Evolutionary conservation across 805 yeast genomes (phyloP), one percentile per base, ranked within the genome.

Genomic region (Yamadazyma tumulicola): DNA sequence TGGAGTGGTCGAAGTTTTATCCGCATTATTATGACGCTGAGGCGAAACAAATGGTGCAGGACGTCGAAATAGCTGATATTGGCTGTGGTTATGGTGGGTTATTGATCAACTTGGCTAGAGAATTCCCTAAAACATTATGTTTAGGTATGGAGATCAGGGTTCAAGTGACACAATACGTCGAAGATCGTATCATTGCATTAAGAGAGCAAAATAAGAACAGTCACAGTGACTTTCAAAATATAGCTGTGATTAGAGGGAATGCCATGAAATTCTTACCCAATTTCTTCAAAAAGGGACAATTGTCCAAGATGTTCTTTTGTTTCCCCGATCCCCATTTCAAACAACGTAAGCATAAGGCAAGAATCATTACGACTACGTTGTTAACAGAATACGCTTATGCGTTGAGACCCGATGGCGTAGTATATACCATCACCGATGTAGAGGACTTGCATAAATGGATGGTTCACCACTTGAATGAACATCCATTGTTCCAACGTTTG

Each of bases 311-410:
- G 75, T 93, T 93, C 65, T 93, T 93, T 67, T 93, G 98, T 59
- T 93, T 93, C 74, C 98, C 98, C n/a, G 98, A 93, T 61, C 98
- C 98, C 6, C 98, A 93, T 60, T 93, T 93, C 71, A 93, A 93
- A 58, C 95, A 87, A 61, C 74, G 97, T 54, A 93, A 93, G 57
- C 98, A 93, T 64, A 93, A 93, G 71, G 97, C 97, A 5, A 75
- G 98, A 67, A 93, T 93, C 53, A 77, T 93, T 46, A 89, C 98
- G 35, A 81, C 79, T 46, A 91, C 97, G 2, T 66, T 93, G 42
- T 69, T 88, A 36, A 75, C 91, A 19, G 98, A 93, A 59, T 93
- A 93, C 56, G 97, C 98, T 3, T 93, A 77, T 54, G 93, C 83
- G 5, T 67, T 93, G 48, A 77, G 70, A 48, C 94, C 85, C 41